Conservation (phyloP, 1,139 yeast genomes). For the Kodamaea plutei region DNA sequence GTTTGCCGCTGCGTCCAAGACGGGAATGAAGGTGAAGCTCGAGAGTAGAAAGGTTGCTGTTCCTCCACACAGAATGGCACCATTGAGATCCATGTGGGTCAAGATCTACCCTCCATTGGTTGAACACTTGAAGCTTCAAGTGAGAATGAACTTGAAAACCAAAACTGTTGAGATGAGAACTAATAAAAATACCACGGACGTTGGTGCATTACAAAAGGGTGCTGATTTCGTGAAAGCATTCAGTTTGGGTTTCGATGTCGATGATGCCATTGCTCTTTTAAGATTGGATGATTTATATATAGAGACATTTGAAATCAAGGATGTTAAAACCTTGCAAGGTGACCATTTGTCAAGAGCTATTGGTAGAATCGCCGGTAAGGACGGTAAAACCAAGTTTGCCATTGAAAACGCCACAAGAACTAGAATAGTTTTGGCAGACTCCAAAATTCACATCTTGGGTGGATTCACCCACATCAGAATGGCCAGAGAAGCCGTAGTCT, state of each 20-base stretch:
- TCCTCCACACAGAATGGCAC: conserved; percentile 96
- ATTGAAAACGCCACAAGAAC: conserved; percentile 98
- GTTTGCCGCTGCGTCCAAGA: conserved; percentile 68
- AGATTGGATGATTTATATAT: conserved; percentile 94
- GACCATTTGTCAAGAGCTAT: conserved; percentile 97
- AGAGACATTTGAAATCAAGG: conserved; percentile 95
- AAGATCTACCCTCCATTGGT: conserved; percentile 94
- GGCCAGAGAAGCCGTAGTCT: conserved; percentile 96
- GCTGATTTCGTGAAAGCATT: conserved; percentile 95
- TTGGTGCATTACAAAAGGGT: conserved; percentile 94
- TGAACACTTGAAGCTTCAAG: conserved; percentile 90
- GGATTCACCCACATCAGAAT: conserved; percentile 95
- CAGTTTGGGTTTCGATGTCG: conserved; percentile 92
- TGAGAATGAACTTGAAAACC: conserved; percentile 86
- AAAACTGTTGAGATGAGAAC: conserved; percentile 87
- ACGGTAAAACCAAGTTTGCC: conserved; percentile 97
- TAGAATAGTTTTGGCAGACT: conserved; percentile 93
- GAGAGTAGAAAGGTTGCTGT: conserved; percentile 88
- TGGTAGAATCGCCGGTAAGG: conserved; percentile 99
- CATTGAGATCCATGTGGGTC: conserved; percentile 84
- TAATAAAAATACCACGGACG: conserved; percentile 73
- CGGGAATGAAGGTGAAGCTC: conserved; percentile 68
- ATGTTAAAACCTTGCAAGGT: conserved; percentile 90
- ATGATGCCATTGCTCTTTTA: conserved; percentile 91
- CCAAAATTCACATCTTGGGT: conserved; percentile 93